These are phyloP conservation scores for Tolypocladium sp. DNA, from an alignment of 2,329 filamentous ascomycete genomes.

Conservation along the genomic window DNA sequence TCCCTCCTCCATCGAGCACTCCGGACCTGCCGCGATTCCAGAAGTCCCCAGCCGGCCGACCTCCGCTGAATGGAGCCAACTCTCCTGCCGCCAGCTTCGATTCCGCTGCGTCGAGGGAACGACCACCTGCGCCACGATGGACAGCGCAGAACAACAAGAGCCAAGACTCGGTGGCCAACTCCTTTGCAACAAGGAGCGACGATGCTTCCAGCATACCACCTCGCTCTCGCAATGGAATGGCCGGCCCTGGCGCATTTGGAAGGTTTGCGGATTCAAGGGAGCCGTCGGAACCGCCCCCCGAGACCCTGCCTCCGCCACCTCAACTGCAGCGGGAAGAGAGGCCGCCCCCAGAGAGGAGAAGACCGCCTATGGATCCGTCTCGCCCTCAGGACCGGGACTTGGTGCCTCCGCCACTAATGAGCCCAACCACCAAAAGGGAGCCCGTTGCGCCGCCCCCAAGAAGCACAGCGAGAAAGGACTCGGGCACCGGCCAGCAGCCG, in stretches of 20 bases:
- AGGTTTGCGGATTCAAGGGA: slow-evolving; percentile 21
- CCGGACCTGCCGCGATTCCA: slow-evolving; percentile 18
- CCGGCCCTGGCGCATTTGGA: slow-evolving; percentile 27
- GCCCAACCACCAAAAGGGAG: slow-evolving; percentile 36
- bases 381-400: slow-evolving; percentile 45
- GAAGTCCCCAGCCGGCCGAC: slow-evolving; percentile 19
- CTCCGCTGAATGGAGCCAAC: slow-evolving; percentile 28
- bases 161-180: slow-evolving; percentile 46
- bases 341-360: slow-evolving; percentile 51
- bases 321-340: slow-evolving; percentile 26
- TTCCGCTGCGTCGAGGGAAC: slow-evolving; percentile 30
- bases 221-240: slow-evolving; percentile 42
- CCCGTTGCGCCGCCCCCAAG: slow-evolving; percentile 38
- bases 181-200: slow-evolving; percentile 37
- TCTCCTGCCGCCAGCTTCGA: slow-evolving; percentile 46
- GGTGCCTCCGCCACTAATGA: slow-evolving; percentile 50
- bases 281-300: slow-evolving; percentile 8
- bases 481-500: slow-evolving; percentile 17
- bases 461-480: slow-evolving; percentile 38
- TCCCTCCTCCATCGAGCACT: slow-evolving; percentile 7
- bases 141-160: slow-evolving; percentile 44
- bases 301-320: slow-evolving; percentile 4
- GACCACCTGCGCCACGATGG: slow-evolving; percentile 32
- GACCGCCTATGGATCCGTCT: slow-evolving; percentile 57
- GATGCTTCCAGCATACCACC: slow-evolving; percentile 41